phyloP scores from a whole-genome alignment of 2,329 filamentous ascomycete species.

The Colletotrichum phormii region DNA sequence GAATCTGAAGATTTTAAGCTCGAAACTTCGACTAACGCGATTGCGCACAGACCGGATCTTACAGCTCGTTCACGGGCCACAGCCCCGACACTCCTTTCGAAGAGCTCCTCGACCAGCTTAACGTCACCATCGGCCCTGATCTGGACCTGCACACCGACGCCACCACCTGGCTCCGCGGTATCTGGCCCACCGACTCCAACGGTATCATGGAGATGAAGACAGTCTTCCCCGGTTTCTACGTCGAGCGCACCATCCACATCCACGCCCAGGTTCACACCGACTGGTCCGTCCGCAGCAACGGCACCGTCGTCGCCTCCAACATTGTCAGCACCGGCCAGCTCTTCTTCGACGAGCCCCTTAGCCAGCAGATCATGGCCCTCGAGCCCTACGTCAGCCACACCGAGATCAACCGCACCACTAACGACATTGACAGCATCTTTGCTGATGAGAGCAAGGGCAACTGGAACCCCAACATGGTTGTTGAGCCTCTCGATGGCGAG shows the following conservation, averaged over 20 bases:
- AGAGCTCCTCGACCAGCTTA: slow-evolving; percentile 30
- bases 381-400: slow-evolving; percentile 61
- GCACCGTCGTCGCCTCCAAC: slow-evolving; percentile 37
- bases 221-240: slow-evolving; percentile 59
- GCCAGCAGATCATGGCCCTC: slow-evolving; percentile 55
- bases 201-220: slow-evolving; percentile 52
- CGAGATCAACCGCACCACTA: slow-evolving; percentile 30
- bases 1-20: too few relatives aligned
- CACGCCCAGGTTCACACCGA: slow-evolving; percentile 56
- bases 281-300: slow-evolving; percentile 41
- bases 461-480: slow-evolving; percentile 31
- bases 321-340: slow-evolving; percentile 44
- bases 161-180: slow-evolving; percentile 29
- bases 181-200: slow-evolving; percentile 39
- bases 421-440: slow-evolving; percentile 27
- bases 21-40: background rate
- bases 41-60: slow-evolving; percentile 12
- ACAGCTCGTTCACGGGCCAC: slow-evolving; percentile 23
- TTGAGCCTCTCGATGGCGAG: slow-evolving; percentile 24
- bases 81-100: slow-evolving; percentile 23
- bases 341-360: slow-evolving; percentile 29
- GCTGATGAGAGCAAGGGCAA: background rate
- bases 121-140: slow-evolving; percentile 25
- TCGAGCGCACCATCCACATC: slow-evolving; percentile 59
- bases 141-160: slow-evolving; percentile 28